These are phyloP conservation scores for Pichia sp. DNA, from an alignment of 1,139 yeast genomes.

Conservation along the genomic window DNA sequence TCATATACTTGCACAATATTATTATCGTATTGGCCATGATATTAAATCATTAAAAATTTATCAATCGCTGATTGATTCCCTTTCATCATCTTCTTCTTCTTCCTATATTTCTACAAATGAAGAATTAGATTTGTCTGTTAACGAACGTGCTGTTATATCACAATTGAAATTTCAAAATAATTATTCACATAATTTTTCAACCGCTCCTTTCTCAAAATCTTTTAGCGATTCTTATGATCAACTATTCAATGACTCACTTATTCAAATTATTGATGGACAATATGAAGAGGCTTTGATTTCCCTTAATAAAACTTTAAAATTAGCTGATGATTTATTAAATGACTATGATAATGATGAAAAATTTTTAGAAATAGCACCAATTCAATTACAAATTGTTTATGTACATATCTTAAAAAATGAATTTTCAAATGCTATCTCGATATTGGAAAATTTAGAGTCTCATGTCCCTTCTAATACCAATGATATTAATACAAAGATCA, in stretches of 20 bases:
- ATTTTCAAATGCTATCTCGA: slow-evolving; percentile 35
- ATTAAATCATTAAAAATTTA: slow-evolving; percentile 51
- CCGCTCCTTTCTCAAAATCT: slow-evolving; percentile 7
- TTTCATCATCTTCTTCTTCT: neutral
- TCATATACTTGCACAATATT: slow-evolving; percentile 80
- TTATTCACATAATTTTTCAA: neutral
- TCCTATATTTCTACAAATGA: slow-evolving; percentile 24
- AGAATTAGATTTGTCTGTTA: slow-evolving; percentile 56
- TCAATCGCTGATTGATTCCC: slow-evolving; percentile 35
- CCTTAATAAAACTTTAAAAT: slow-evolving; percentile 45
- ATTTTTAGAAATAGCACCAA: slow-evolving; percentile 51
- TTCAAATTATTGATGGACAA: slow-evolving; percentile 42
- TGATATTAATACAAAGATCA: neutral
- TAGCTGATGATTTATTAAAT: slow-evolving; percentile 36
- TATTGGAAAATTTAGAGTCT: slow-evolving; percentile 28
- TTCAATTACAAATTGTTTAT: slow-evolving; percentile 64
- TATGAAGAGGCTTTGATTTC: slow-evolving; percentile 39
- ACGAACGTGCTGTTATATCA: slow-evolving; percentile 63
- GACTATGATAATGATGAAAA: slow-evolving; percentile 31
- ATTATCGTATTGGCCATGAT: slow-evolving; percentile 60
- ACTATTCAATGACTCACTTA: slow-evolving; percentile 63
- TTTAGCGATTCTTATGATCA: slow-evolving; percentile 42
- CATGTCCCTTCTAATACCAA: neutral
- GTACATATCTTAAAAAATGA: slow-evolving; percentile 48
- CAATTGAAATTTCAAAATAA: slow-evolving; percentile 30